These are phyloP conservation scores for Rosa hybrid DNA, from an alignment of 331 rosid genomes.

Conservation along the genomic window DNA sequence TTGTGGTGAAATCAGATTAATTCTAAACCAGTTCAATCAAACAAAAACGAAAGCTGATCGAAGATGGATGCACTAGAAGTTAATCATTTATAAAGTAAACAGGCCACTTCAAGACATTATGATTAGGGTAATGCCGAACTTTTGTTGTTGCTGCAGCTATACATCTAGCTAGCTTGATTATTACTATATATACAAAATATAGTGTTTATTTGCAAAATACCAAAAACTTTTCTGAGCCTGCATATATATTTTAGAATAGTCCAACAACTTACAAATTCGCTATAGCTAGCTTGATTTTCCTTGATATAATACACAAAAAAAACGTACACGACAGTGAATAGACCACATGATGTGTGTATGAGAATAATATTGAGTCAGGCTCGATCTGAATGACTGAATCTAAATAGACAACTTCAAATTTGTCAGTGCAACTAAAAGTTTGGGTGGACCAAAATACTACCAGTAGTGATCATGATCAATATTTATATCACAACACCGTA, in stretches of 20 bases:
- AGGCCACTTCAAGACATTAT: too few species aligned
- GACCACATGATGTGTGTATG: background rate
- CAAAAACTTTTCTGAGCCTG: background rate
- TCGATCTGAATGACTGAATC: background rate
- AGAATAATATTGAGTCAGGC: background rate
- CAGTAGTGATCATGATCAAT: background rate
- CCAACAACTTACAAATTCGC: background rate
- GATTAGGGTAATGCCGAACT: too few species aligned
- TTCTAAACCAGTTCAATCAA: too few species aligned
- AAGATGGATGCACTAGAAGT: too few species aligned
- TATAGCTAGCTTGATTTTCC: background rate
- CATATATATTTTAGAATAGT: background rate
- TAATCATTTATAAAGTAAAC: too few species aligned
- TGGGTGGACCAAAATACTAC: background rate
- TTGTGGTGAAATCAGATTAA: too few species aligned
- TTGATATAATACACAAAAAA: background rate
- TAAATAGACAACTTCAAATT: background rate
- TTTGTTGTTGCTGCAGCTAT: too few species aligned
- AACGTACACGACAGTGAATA: background rate
- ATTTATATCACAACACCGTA: background rate
- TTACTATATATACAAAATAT: too few species aligned
- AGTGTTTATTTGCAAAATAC: background rate
- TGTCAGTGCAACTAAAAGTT: background rate
- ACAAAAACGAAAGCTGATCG: too few species aligned
- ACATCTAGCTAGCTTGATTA: too few species aligned